phyloP scores from a whole-genome alignment of 768 basidiomycete genomes.

The Daedaleopsis sinensis region DNA sequence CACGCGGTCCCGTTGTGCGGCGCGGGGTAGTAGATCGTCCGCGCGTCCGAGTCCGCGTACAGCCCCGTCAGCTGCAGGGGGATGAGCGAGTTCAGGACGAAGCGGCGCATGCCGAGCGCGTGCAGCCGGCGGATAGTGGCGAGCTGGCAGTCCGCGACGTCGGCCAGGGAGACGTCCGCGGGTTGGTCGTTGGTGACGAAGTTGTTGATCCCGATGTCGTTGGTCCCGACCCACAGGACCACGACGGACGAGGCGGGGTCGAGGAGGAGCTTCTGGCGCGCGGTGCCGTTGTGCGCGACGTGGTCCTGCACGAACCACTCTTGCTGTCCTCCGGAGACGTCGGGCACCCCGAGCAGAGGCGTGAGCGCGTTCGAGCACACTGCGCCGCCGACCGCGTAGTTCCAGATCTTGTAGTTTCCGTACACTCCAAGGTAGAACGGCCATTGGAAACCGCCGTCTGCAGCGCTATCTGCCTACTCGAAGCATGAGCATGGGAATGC shows the following conservation, averaged over 20 bases:
- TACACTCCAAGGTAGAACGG: constrained; percentile 58
- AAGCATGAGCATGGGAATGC: neutral
- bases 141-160: constrained; percentile 56
- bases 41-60: constrained; percentile 28
- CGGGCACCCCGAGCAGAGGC: constrained; percentile 56
- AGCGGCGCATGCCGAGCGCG: constrained; percentile 57
- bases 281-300: constrained; percentile 53
- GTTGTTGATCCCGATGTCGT: constrained; percentile 55
- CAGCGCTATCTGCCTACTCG: constrained; percentile 1
- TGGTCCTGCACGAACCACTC: constrained; percentile 38
- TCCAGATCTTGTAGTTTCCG: constrained; percentile 48
- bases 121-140: constrained; percentile 59
- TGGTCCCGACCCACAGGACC: constrained; percentile 55
- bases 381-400: constrained; percentile 60
- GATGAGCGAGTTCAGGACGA: constrained; percentile 30
- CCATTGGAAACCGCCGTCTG: constrained; percentile 52
- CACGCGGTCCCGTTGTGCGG: constrained; percentile 31
- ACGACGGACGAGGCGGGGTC: neutral
- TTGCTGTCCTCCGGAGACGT: constrained; percentile 45
- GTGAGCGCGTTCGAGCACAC: constrained; percentile 64
- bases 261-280: constrained; percentile 5
- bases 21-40: constrained; percentile 30
- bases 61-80: constrained; percentile 30
- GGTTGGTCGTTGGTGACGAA: constrained; percentile 52
- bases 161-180: constrained; percentile 51